Conservation (phyloP, 2,329 filamentous ascomycete genomes). For the Colletotrichum lentis region DNA sequence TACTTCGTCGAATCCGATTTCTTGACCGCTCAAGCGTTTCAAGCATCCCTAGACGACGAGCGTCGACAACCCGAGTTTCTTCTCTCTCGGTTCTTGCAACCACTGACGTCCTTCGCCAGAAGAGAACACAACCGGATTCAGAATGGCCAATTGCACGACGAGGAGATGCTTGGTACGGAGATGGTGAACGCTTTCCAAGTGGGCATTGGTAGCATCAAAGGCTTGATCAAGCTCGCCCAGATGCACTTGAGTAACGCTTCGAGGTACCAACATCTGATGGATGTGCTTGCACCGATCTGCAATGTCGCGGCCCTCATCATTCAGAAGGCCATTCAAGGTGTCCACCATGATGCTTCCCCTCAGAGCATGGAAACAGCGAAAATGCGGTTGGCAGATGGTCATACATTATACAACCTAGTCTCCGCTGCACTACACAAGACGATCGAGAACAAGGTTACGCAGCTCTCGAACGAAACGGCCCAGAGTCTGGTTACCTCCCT, state of each 20-base stretch:
- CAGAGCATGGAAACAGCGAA: slow-evolving; percentile 42
- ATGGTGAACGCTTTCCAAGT: slow-evolving; percentile 55
- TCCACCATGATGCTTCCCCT: slow-evolving; percentile 26
- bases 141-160: slow-evolving; percentile 27
- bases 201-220: slow-evolving; percentile 53
- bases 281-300: slow-evolving; percentile 52
- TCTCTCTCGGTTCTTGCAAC: slow-evolving; percentile 56
- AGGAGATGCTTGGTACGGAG: slow-evolving; percentile 46
- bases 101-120: slow-evolving; percentile 48
- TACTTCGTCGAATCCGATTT: slow-evolving; percentile 62
- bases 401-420: slow-evolving; percentile 55
- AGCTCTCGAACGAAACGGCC: slow-evolving; percentile 57
- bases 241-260: slow-evolving; percentile 53
- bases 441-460: slow-evolving; percentile 65
- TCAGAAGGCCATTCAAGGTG: slow-evolving; percentile 43
- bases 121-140: slow-evolving; percentile 39
- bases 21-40: slow-evolving; percentile 40
- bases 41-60: slow-evolving; percentile 41
- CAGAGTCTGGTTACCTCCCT: slow-evolving; percentile 51
- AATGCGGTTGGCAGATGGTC: slow-evolving; percentile 50
- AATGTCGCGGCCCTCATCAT: slow-evolving; percentile 48
- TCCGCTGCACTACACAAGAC: slow-evolving; percentile 54
- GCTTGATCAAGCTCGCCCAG: slow-evolving; percentile 55
- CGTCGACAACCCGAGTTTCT: slow-evolving; percentile 51
- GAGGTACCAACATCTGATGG: slow-evolving; percentile 57